Conservation (phyloP, 2,329 filamentous ascomycete species). For the Fusarium pseudograminearum region DNA sequence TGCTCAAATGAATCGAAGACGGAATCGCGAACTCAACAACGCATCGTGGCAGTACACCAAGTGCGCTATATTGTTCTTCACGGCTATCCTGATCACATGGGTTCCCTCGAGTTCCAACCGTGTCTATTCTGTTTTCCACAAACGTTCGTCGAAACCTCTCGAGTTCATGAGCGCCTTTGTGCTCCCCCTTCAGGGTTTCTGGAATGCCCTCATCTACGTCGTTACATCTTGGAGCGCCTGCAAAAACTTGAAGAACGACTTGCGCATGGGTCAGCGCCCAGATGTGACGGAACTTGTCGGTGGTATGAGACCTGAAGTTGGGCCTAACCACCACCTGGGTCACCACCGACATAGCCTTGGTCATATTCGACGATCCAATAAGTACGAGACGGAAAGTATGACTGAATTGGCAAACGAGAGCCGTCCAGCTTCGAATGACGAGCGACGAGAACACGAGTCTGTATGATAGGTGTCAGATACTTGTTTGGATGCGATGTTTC, state of each 20-base stretch:
- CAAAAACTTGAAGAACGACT: conserved; percentile 59
- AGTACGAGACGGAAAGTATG: conserved; percentile 64
- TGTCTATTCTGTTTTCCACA: conserved; percentile 74
- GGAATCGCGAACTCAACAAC: conserved; percentile 66
- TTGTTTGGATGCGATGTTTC: conserved; percentile 8
- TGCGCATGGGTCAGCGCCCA: conserved; percentile 48
- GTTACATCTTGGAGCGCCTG: conserved; percentile 76
- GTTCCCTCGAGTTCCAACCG: conserved; percentile 83
- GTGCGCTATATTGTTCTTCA: conserved; percentile 77
- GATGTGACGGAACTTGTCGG: conserved; percentile 53
- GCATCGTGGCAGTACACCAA: conserved; percentile 78
- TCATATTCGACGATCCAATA: conserved; percentile 52
- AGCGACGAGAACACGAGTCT: conserved; percentile 25
- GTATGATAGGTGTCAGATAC: conserved; percentile 13
- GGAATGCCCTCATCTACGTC: conserved; percentile 84
- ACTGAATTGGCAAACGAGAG: conserved; percentile 60
- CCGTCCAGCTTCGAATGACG: conserved; percentile 54
- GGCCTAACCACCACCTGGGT: conserved; percentile 6
- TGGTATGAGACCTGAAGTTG: conserved; percentile 38
- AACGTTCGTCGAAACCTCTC: conserved; percentile 66
- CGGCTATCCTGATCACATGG: conserved; percentile 78
- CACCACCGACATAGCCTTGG: conserved; percentile 42
- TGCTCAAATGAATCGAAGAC: conserved; percentile 51
- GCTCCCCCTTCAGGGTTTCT: conserved; percentile 84
- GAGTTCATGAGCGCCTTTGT: conserved; percentile 80